phyloP scores from a whole-genome alignment of 805 yeast species.

The Candida dajiaensis region DNA sequence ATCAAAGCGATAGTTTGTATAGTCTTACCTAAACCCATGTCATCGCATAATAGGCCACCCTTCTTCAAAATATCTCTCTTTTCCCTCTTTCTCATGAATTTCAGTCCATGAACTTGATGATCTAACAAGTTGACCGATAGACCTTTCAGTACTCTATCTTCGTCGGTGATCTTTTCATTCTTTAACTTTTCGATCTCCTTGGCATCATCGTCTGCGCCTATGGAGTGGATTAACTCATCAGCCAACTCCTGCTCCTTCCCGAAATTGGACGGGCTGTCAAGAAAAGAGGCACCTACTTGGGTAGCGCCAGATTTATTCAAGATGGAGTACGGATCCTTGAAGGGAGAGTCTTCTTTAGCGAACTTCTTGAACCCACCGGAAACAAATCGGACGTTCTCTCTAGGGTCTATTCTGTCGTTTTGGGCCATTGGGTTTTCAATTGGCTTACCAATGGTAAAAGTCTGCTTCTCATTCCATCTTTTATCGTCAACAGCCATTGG shows the following conservation, averaged over 20 bases:
- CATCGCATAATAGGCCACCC: slow-evolving; percentile 71
- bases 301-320: slow-evolving; percentile 11
- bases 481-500: slow-evolving; percentile 20
- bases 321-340: slow-evolving; percentile 19
- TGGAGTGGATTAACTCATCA: slow-evolving; percentile 8
- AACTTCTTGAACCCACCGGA: slow-evolving; percentile 14
- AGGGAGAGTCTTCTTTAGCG: slow-evolving; percentile 17
- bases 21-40: slow-evolving; percentile 90
- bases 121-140: slow-evolving; percentile 32
- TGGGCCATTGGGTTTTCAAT: slow-evolving; percentile 8
- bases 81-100: slow-evolving; percentile 37
- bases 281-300: slow-evolving; percentile 16
- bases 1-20: slow-evolving; percentile 65
- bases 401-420: slow-evolving; percentile 5
- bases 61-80: slow-evolving; percentile 19
- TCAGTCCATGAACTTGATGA: slow-evolving; percentile 43
- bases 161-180: slow-evolving; percentile 10
- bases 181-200: slow-evolving; percentile 12
- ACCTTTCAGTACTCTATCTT: slow-evolving; percentile 29
- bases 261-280: slow-evolving; percentile 11
- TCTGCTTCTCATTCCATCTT: slow-evolving; percentile 10
- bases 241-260: slow-evolving; percentile 10
- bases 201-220: slow-evolving; percentile 12
- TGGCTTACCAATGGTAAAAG: slow-evolving; percentile 1
- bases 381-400: slow-evolving; percentile 6